Evolutionary conservation across 257 asterid species (phyloP).

Genomic region (Oldenlandia corymbosa): DNA sequence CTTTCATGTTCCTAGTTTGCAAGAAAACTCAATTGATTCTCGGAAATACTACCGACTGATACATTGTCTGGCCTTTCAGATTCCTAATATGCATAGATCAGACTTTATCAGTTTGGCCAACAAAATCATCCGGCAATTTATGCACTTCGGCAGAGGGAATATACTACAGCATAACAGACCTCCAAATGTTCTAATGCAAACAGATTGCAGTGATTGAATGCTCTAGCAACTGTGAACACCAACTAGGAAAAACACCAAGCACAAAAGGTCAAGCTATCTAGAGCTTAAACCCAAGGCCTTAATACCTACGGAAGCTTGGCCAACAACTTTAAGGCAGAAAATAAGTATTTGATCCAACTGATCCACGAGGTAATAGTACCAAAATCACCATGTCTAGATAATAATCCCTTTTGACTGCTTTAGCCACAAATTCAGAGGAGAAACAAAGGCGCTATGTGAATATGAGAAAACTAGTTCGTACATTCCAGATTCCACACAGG

Average conservation of each 20-base stretch:
- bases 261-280: background rate
- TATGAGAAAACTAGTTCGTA: background rate
- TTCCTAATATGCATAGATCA: too few relatives aligned
- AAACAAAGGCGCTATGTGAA: background rate
- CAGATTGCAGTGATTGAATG: background rate
- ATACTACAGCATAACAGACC: background rate
- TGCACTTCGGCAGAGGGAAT: background rate
- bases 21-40: background rate
- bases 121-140: too few relatives aligned
- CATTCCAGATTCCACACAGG: background rate
- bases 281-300: background rate
- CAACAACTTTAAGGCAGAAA: background rate
- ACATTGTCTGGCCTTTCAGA: background rate
- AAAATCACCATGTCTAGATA: background rate
- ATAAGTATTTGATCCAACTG: background rate
- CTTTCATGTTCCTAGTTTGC: background rate
- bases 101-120: too few relatives aligned
- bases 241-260: background rate
- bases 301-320: too few relatives aligned
- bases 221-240: background rate
- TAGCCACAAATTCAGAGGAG: too few relatives aligned
- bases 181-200: slow-evolving; percentile 1
- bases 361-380: background rate
- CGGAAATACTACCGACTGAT: too few relatives aligned
- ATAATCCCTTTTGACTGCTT: background rate